Evolutionary conservation across 768 basidiomycete genomes (phyloP), one percentile per base, ranked within the genome.

Genomic region (Lactarius pseudohatsudake): DNA sequence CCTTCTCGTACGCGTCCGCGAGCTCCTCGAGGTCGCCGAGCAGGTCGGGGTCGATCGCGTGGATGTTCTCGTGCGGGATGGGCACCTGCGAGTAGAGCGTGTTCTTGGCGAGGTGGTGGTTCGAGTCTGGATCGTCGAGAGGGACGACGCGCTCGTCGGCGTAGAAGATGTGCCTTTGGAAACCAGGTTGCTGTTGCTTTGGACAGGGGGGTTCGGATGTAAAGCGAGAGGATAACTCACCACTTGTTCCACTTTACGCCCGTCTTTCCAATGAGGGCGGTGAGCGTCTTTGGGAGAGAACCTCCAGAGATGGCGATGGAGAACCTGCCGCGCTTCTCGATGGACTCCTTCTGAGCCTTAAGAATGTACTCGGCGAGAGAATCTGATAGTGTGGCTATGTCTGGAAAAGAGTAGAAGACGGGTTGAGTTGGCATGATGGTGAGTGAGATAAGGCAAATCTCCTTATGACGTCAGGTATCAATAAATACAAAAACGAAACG

Each of bases 71-170:
- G 7, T 67, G 47, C 4, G 91, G 91, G 73, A 97, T 90, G 72
- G 90, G 86, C 28, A 96, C 90, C 71, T 92, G 87, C 67, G 86
- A 85, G 77, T 91, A 94, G 73, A 99, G 85, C 65, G 85, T 81
- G 61, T 85, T 80, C 40, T 76, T 79, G 81, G 90, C 93, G 59
- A 92, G 85, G 18, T 76, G 73, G 81, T 97, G 94, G 77, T 98
- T 99, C 34, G 95, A 97, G 75, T 98, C 96, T 41, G 86, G 82
- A 77, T 96, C 83, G 80, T 97, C 89, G 74, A 97, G 87, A 9
- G 94, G 94, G 28, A 99, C 97, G 68, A 88, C 86, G 62, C 97
- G 91, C 79, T 99, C 97, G 77, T 99, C 97, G 36, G 89, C 94
- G 74, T 97, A 99, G 80, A 91, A 99, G 73, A 98, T 88, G 70